Evolutionary conservation across 108 stramenopile genomes (phyloP), one percentile per base, ranked within the genome.

Genomic region (Skeletonema marinoi): DNA sequence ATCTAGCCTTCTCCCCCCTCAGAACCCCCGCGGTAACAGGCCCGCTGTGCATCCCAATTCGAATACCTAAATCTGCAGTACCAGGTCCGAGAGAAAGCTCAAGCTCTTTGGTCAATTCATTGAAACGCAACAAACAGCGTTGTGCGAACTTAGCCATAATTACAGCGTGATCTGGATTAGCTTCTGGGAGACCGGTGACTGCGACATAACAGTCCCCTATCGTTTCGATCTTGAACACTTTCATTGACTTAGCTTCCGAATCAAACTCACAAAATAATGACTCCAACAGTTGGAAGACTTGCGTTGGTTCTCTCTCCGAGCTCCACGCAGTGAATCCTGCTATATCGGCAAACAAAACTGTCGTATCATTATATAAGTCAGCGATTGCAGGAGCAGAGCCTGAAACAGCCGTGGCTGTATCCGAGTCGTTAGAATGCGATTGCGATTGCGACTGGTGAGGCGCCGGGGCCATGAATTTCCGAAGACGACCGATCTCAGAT

Each of bases 161-260:
- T 0, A 76, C 69, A 5, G 85, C 85, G 54, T 88, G 87, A 44
- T 85, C 78, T 11, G 63, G 54, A 56, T 25, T 35, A 17, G 83
- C 75, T 19, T 85, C 84, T 2, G 87, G 84, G 9, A 87, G 51
- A 2, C 87, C 87, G 6, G 82, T 78, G 3, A 88, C 87, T 11
- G 87, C 87, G 36, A 88, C 71, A 48, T 88, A 86, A 38, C 78
- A 85, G 69, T 88, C 85, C 9, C 86, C 86, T 31, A 86, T 81
- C 2, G 78, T 84, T 66, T 56, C 54, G 25, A 56, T 25, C 54
- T 44, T 87, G 73, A 85, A 88, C 14, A 88, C 87, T 12, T 60
- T 65, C 32, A 70, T 72, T 25, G 38, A 65, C 19, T 68, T 68
- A 2, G 87, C 87, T 35, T 72, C 65, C 30, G 65, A 36, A 38